These are phyloP conservation scores for Parascedosporium putredinis DNA, from an alignment of 2,329 filamentous ascomycete genomes.

Conservation along the genomic window DNA sequence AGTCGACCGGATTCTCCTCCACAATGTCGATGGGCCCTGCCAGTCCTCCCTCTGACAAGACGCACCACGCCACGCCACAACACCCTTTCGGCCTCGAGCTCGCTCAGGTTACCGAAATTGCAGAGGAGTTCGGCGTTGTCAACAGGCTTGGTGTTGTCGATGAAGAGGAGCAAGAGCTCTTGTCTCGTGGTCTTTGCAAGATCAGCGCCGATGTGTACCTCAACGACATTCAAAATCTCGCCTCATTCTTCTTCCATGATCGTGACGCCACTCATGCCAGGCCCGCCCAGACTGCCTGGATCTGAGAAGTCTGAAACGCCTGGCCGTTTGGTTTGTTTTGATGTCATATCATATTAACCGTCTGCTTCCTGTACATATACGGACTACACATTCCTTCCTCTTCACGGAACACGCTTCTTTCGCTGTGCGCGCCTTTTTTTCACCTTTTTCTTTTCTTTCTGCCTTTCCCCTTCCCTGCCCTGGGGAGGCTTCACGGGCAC, in stretches of 20 bases:
- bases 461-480: no score
- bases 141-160: conserved; percentile 52
- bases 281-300: conserved; percentile 34
- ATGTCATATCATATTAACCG: no score
- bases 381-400: background rate
- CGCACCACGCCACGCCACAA: conserved; percentile 20
- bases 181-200: conserved; percentile 58
- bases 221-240: conserved; percentile 62
- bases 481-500: background rate
- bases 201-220: conserved; percentile 78
- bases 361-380: conserved; percentile 6
- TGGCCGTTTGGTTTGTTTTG: background rate
- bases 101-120: conserved; percentile 84
- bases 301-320: conserved; percentile 20
- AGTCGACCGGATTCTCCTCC: conserved; percentile 12
- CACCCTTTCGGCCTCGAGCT: conserved; percentile 86
- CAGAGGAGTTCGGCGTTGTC: conserved; percentile 70
- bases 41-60: background rate
- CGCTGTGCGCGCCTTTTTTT: background rate
- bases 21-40: conserved; percentile 17
- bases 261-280: conserved; percentile 13
- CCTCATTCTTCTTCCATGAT: conserved; percentile 48
- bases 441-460: no score
- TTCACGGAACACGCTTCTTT: background rate
- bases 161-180: conserved; percentile 63